Percentiles rank a stretch among this genome's conserved stretches.
Evolutionary conservation across 176 grass and related monocot genomes (phyloP).

Genomic region (Cocos nucifera): DNA sequence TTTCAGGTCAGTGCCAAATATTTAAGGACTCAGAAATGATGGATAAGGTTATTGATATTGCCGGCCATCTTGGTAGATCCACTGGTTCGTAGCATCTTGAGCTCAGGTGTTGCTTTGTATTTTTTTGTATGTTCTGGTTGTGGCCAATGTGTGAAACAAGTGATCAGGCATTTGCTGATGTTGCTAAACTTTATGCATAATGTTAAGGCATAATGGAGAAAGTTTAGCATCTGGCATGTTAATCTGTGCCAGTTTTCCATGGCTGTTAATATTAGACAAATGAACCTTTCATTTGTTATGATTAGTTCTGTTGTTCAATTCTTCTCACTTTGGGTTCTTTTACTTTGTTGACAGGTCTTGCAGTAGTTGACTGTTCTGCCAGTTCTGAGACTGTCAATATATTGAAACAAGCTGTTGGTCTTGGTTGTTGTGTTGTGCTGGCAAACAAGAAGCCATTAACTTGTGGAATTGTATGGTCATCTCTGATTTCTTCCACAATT

Average conservation of each 20-base stretch:
- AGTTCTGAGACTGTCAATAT: slow-evolving; percentile 52
- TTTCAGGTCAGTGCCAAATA: slow-evolving; percentile 67
- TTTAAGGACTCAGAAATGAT: slow-evolving; percentile 36
- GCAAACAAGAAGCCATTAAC: slow-evolving; percentile 96
- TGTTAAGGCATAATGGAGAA: too few species aligned
- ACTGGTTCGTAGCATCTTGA: slow-evolving; percentile 39
- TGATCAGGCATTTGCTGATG: too few species aligned
- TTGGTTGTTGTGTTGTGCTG: slow-evolving; percentile 55
- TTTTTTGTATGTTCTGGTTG: background rate
- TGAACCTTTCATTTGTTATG: background rate
- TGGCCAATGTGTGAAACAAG: background rate
- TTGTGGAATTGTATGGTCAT: slow-evolving; percentile 50
- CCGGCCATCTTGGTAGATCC: slow-evolving; percentile 51
- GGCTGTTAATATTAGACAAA: too few species aligned
- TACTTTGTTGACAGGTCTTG: slow-evolving; percentile 45
- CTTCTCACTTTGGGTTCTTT: slow-evolving; percentile 1
- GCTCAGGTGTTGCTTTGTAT: background rate
- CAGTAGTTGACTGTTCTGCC: slow-evolving; percentile 85
- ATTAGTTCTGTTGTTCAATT: background rate
- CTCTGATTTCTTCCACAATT: too few species aligned
- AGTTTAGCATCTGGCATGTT: too few species aligned
- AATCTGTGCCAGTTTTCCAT: too few species aligned
- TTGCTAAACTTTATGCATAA: too few species aligned
- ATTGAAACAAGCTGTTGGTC: slow-evolving; percentile 41
- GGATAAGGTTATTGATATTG: slow-evolving; percentile 40